Conservation (phyloP, 208 protist genomes). For the Leishmania tarentolae region DNA sequence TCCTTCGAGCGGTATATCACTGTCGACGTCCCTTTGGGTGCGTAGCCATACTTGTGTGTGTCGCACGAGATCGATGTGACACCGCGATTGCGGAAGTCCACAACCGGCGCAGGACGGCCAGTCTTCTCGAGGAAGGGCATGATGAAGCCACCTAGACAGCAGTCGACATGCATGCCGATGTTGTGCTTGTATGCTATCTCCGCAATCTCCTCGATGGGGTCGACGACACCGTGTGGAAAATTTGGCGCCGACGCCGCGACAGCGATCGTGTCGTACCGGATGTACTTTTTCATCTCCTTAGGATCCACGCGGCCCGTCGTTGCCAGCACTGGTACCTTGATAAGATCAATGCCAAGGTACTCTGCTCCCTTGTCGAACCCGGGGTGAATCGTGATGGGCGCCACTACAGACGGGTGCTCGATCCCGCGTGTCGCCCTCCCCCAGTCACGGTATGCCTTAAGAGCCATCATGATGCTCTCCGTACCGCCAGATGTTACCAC, state of each 20-base stretch:
- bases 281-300: slow-evolving; percentile 82
- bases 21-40: slow-evolving; percentile 97
- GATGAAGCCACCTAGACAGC: slow-evolving; percentile 98
- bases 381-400: slow-evolving; percentile 94
- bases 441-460: slow-evolving; percentile 97
- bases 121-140: slow-evolving; percentile 96
- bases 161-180: slow-evolving; percentile 98
- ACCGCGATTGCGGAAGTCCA: slow-evolving; percentile 96
- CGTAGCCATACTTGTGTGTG: slow-evolving; percentile 99
- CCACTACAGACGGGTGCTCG: slow-evolving; percentile 89
- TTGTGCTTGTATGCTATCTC: slow-evolving; percentile 85
- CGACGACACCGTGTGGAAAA: slow-evolving; percentile 96
- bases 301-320: slow-evolving; percentile 82
- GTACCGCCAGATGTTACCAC: slow-evolving; percentile 96
- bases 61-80: slow-evolving; percentile 99
- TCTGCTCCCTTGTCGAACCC: slow-evolving; percentile 98
- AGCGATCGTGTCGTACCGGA: slow-evolving; percentile 95
- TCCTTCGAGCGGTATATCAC: slow-evolving; percentile 93
- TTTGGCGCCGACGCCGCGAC: slow-evolving; percentile 95
- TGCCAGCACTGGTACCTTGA: slow-evolving; percentile 90
- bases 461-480: slow-evolving; percentile 98
- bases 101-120: slow-evolving; percentile 82
- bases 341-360: slow-evolving; percentile 96
- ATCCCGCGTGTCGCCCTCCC: slow-evolving; percentile 81
- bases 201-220: slow-evolving; percentile 89